A percentile compares a stretch with the other conserved stretches of the same genome.
Evolutionary conservation across 1,284 basidiomycete genomes (phyloP).

Genomic region (Ustilago shanxiensis): DNA sequence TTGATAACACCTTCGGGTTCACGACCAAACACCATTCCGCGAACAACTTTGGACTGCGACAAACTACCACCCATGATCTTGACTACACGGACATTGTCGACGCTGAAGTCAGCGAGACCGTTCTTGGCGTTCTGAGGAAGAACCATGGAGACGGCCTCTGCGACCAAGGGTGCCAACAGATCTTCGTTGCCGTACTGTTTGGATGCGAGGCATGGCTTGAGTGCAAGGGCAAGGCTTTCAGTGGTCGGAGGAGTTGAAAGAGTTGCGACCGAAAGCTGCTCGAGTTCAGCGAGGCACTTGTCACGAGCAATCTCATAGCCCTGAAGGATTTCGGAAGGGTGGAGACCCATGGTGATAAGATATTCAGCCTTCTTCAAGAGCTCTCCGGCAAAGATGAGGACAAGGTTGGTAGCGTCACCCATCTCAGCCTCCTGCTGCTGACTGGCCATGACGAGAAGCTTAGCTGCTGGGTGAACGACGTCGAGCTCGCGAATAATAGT

Average conservation of each 20-base stretch:
- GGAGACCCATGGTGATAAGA: conserved; percentile 93
- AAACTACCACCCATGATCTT: conserved; percentile 97
- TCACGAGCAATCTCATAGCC: conserved; percentile 94
- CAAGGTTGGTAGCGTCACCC: conserved; percentile 96
- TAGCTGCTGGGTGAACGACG: conserved; percentile 97
- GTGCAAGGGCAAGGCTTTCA: conserved; percentile 81
- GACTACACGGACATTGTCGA: conserved; percentile 97
- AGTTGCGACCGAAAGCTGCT: conserved; percentile 72
- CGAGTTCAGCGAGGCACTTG: conserved; percentile 88
- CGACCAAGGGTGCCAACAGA: conserved; percentile 83
- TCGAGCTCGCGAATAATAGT: conserved; percentile 99
- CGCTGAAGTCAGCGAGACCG: conserved; percentile 70
- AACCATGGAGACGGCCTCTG: conserved; percentile 81
- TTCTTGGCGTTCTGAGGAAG: conserved; percentile 72
- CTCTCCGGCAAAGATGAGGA: conserved; percentile 95
- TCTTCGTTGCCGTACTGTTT: conserved; percentile 98
- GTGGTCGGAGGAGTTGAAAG: conserved; percentile 84
- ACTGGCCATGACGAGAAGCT: conserved; percentile 95
- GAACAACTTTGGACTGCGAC: conserved; percentile 85
- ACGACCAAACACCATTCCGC: conserved; percentile 97
- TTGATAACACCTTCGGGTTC: conserved; percentile 89
- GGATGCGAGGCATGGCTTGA: conserved; percentile 91
- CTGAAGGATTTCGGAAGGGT: conserved; percentile 87
- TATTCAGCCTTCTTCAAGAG: conserved; percentile 93
- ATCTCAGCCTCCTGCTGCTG: conserved; percentile 97